Conservation (phyloP, 495 filamentous ascomycete species). For the Barbatosphaeria neglecta region DNA sequence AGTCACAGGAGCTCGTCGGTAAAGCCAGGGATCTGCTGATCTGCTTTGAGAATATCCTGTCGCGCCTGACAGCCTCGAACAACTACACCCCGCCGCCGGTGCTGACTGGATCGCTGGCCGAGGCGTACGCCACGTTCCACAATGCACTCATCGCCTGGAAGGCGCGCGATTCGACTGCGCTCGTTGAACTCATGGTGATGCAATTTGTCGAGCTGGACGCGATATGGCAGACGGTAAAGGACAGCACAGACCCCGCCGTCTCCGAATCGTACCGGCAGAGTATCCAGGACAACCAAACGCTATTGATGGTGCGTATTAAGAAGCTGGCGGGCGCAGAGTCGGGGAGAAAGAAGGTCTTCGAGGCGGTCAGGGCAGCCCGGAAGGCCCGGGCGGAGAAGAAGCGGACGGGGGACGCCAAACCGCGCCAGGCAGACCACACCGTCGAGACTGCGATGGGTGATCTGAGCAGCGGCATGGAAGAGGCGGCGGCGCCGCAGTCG, state of each 20-base stretch:
- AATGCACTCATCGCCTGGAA: constrained; percentile 95
- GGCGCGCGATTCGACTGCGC: constrained; percentile 72
- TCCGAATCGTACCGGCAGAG: constrained; percentile 84
- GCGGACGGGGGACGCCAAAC: constrained; percentile 57
- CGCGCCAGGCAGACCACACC: constrained; percentile 43
- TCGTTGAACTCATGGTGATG: constrained; percentile 90
- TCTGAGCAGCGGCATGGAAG: constrained; percentile 18
- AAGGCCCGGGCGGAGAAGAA: constrained; percentile 54
- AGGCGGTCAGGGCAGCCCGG: constrained; percentile 71
- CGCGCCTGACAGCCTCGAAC: constrained; percentile 39
- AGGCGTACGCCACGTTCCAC: constrained; percentile 70
- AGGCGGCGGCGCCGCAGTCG: constrained; percentile 15
- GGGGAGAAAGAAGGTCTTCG: constrained; percentile 70
- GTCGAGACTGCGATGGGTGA: constrained; percentile 24
- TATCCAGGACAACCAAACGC: constrained; percentile 84
- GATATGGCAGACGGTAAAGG: constrained; percentile 93
- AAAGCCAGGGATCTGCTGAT: constrained; percentile 80
- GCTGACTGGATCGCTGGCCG: constrained; percentile 48
- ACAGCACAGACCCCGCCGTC: constrained; percentile 73
- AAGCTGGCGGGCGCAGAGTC: constrained; percentile 73
- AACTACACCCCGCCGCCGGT: constrained; percentile 47
- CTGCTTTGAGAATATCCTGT: constrained; percentile 68
- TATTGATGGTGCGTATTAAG: constrained; percentile 80
- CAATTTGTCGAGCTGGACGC: constrained; percentile 92
- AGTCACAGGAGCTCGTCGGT: constrained; percentile 63